These are phyloP conservation scores for Litsea cubeba DNA, from an alignment of 164 flowering plant genomes.

Conservation along the genomic window DNA sequence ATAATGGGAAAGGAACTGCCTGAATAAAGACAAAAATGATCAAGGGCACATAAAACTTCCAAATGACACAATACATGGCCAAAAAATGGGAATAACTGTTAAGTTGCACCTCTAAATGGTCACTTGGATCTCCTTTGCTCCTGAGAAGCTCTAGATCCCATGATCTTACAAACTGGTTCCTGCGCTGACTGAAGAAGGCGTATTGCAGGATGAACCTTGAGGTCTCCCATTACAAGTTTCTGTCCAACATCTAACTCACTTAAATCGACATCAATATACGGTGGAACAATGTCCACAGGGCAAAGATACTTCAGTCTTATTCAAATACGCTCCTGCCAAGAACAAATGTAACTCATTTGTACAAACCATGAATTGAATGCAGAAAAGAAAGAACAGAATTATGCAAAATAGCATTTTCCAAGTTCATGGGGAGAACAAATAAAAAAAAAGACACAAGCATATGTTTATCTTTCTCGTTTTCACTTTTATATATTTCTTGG, in stretches of 20 bases:
- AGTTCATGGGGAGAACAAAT: neutral
- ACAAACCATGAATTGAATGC: neutral
- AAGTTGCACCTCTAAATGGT: neutral
- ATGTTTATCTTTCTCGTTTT: too few species aligned
- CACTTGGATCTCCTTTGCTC: constrained; percentile 55
- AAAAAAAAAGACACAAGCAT: neutral
- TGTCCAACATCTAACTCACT: constrained; percentile 90
- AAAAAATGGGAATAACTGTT: neutral
- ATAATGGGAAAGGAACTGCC: too few species aligned
- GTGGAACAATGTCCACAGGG: constrained; percentile 91
- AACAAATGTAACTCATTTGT: neutral
- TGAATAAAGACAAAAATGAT: too few species aligned
- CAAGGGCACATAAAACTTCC: too few species aligned
- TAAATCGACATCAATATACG: constrained; percentile 90
- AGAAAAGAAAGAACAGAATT: neutral
- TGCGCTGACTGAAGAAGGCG: constrained; percentile 49
- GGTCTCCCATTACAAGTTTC: constrained; percentile 64
- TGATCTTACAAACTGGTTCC: constrained; percentile 66
- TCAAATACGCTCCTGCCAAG: constrained; percentile 58
- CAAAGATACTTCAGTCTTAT: constrained; percentile 72
- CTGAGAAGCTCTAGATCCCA: constrained; percentile 63
- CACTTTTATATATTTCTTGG: too few species aligned
- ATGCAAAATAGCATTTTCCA: neutral
- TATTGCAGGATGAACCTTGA: constrained; percentile 86
- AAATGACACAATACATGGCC: neutral